Evolutionary conservation across 176 grass and related monocot genomes (phyloP).

Genomic region (Rhynchospora tenuis): DNA sequence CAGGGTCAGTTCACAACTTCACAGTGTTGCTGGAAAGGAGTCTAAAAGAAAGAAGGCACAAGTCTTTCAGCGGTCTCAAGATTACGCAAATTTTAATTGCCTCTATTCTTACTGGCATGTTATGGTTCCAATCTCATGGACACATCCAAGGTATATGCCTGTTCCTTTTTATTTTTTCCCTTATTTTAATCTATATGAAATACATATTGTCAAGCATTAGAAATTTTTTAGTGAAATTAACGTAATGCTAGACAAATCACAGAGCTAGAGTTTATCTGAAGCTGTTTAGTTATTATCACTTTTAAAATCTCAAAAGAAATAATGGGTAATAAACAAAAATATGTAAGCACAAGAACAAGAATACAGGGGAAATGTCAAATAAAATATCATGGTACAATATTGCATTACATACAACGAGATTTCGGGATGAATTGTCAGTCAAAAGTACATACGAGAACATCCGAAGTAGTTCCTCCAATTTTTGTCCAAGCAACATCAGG

Average conservation of each 20-base stretch:
- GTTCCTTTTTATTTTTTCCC: neutral
- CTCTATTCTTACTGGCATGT: conserved; percentile 21
- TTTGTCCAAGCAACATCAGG: neutral
- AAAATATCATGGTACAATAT: neutral
- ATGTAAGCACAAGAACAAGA: neutral
- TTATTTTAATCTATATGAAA: neutral
- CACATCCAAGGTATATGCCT: conserved; percentile 23
- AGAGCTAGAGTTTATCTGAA: neutral
- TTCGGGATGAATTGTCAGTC: neutral
- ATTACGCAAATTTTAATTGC: conserved; percentile 18
- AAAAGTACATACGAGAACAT: no score
- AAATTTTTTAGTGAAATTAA: neutral
- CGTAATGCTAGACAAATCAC: no score
- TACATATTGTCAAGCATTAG: neutral
- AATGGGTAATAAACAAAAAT: neutral
- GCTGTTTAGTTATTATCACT: neutral
- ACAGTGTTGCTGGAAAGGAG: conserved; percentile 33
- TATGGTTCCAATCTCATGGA: conserved; percentile 35
- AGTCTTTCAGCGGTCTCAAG: conserved; percentile 33
- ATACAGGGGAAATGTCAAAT: neutral
- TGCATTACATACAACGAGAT: neutral
- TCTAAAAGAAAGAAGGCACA: conserved; percentile 37
- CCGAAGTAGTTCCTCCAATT: neutral
- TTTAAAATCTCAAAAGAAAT: neutral
- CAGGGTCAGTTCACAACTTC: conserved; percentile 40